phyloP scores from a whole-genome alignment of 441 rosid genomes.

The Gossypium davidsonii region DNA sequence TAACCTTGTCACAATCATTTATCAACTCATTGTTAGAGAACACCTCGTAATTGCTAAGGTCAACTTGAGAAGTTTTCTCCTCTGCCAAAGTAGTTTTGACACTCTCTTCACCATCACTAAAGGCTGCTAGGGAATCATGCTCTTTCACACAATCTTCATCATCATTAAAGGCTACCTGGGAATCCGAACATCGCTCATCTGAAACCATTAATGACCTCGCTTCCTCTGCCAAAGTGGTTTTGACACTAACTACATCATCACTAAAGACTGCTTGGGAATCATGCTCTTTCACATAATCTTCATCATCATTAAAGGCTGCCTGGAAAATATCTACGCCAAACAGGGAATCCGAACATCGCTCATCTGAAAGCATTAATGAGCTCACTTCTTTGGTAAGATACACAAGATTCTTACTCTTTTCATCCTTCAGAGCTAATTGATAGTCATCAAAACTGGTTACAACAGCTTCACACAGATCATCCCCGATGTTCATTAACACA shows the following conservation, averaged over 20 bases:
- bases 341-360: slow-evolving; percentile 9
- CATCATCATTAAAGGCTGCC: neutral
- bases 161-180: neutral
- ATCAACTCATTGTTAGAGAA: neutral
- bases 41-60: neutral
- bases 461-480: neutral
- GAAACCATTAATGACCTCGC: too few species aligned
- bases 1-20: slow-evolving; percentile 43
- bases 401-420: neutral
- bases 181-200: slow-evolving; percentile 12
- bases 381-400: neutral
- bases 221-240: neutral
- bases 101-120: slow-evolving; percentile 15
- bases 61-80: neutral
- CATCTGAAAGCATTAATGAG: neutral
- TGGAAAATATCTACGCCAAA: neutral
- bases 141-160: slow-evolving; percentile 14
- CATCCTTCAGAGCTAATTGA: neutral
- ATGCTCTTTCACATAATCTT: slow-evolving; percentile 11
- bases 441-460: neutral
- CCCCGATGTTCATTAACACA: neutral
- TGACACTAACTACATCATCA: slow-evolving; percentile 17
- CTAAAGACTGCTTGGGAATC: neutral
- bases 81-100: neutral
- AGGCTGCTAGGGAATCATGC: neutral